A percentile compares a stretch with the other conserved stretches of the same genome.
Conservation (phyloP, 176 grass and related monocot genomes). For the Echinochloa phyllopogon region DNA sequence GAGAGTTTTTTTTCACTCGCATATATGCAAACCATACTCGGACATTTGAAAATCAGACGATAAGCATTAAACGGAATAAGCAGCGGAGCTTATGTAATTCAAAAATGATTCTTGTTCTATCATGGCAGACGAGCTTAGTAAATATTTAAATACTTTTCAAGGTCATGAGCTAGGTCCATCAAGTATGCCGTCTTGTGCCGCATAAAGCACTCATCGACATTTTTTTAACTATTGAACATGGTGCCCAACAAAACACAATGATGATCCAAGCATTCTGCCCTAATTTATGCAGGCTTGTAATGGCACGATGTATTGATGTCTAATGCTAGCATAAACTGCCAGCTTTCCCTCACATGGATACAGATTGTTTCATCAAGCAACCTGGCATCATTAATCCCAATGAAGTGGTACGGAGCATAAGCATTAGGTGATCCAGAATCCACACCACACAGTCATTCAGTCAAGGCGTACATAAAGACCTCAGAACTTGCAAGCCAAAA, state of each 20-base stretch:
- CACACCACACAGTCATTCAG: neutral
- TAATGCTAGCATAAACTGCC: neutral
- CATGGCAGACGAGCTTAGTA: constrained; percentile 13
- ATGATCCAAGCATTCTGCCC: neutral
- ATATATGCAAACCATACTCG: neutral
- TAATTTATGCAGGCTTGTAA: neutral
- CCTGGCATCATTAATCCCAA: neutral
- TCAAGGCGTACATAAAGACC: neutral
- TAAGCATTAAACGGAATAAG: neutral
- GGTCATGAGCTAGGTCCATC: neutral
- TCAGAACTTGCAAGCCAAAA: neutral
- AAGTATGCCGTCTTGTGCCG: neutral
- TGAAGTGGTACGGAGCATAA: neutral
- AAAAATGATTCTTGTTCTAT: neutral
- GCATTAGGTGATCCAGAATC: neutral
- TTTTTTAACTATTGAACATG: neutral
- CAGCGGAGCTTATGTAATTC: neutral
- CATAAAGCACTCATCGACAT: neutral
- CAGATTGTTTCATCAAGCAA: neutral
- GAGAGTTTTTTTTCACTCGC: neutral
- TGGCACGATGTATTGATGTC: too few relatives aligned
- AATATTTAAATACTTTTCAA: neutral
- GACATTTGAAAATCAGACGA: neutral
- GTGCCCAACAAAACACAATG: neutral
- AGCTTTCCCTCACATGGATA: neutral